Conservation (phyloP, 2,329 filamentous ascomycete genomes). For the Phialophora verrucosa region DNA sequence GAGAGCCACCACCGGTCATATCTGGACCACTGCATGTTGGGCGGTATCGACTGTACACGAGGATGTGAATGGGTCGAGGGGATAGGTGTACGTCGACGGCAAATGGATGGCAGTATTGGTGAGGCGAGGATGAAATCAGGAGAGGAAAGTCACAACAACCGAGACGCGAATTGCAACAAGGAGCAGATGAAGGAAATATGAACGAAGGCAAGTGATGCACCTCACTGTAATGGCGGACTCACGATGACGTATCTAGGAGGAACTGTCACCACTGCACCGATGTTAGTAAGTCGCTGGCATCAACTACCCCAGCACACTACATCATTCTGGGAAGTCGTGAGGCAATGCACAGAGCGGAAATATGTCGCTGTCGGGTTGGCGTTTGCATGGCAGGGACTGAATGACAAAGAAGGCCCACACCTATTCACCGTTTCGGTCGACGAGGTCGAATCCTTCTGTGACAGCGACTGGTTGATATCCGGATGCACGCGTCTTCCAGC, state of each 20-base stretch:
- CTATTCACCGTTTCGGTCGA: background rate
- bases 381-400: background rate
- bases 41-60: background rate
- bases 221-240: background rate
- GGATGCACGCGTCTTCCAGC: background rate
- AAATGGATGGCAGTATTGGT: background rate
- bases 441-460: background rate
- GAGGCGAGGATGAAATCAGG: background rate
- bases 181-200: background rate
- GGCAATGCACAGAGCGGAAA: constrained; percentile 4
- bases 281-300: background rate
- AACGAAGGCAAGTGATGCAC: background rate
- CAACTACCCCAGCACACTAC: constrained; percentile 3
- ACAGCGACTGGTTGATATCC: background rate
- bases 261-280: background rate
- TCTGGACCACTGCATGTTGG: constrained; percentile 30
- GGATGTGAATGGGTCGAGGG: background rate
- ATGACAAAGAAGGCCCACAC: constrained; percentile 5
- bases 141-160: background rate
- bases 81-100: background rate
- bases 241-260: background rate
- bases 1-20: constrained; percentile 32
- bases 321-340: constrained; percentile 21
- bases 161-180: background rate
- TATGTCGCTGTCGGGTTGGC: constrained; percentile 4